phyloP scores from a whole-genome alignment of 495 filamentous ascomycete genomes.

The Aspergillus wentii region DNA sequence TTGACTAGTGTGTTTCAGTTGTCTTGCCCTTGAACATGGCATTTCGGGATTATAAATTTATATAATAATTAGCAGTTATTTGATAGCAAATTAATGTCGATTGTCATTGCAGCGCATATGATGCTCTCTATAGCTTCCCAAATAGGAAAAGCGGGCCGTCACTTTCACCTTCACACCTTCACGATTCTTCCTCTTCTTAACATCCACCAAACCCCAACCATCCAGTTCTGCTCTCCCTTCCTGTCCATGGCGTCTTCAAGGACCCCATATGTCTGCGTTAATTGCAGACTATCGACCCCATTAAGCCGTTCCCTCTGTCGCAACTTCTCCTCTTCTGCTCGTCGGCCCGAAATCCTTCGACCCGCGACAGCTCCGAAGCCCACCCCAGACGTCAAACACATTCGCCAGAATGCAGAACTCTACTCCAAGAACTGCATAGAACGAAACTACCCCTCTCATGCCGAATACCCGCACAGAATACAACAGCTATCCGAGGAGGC shows the following conservation, averaged over 20 bases:
- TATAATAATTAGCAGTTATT: too few relatives aligned
- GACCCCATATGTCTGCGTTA: conserved; percentile 32
- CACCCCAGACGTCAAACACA: conserved; percentile 77
- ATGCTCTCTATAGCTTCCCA: too few relatives aligned
- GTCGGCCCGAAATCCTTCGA: conserved; percentile 31
- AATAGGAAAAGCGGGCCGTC: conserved; percentile 10
- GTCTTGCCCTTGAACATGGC: too few relatives aligned
- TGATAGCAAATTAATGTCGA: too few relatives aligned
- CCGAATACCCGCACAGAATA: conserved; percentile 63
- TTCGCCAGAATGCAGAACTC: conserved; percentile 73
- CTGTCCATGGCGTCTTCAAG: conserved; percentile 19
- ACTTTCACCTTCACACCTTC: too few relatives aligned
- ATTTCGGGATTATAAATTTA: too few relatives aligned
- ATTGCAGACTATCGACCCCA: conserved; percentile 24
- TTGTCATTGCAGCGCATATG: too few relatives aligned
- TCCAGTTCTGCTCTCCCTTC: too few relatives aligned
- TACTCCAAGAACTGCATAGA: conserved; percentile 78
- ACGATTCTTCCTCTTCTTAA: neutral
- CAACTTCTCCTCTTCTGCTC: conserved; percentile 23
- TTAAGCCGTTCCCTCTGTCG: conserved; percentile 17
- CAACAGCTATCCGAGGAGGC: conserved; percentile 63
- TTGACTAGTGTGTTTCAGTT: too few relatives aligned
- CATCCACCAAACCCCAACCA: conserved; percentile 1
- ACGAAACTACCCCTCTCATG: conserved; percentile 73
- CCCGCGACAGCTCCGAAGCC: conserved; percentile 78